Conservation (phyloP, 345 rosid genomes). For the Eucalyptus regnans region DNA sequence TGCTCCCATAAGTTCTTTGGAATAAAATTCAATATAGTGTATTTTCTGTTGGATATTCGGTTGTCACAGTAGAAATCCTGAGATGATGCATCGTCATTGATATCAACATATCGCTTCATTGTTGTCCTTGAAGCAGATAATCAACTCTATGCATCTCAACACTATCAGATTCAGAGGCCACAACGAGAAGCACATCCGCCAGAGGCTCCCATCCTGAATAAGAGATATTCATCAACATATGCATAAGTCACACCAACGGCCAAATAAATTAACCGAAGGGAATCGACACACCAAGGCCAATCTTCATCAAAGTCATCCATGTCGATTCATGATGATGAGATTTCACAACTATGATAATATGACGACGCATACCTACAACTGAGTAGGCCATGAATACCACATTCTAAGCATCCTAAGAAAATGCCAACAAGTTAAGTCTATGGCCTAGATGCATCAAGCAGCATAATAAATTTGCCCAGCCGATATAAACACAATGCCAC, state of each 20-base stretch:
- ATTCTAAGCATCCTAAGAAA: background rate
- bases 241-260: background rate
- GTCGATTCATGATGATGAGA: background rate
- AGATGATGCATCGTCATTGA: constrained; percentile 71
- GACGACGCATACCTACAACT: background rate
- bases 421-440: background rate
- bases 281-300: background rate
- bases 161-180: background rate
- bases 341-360: background rate
- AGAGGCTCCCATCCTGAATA: background rate
- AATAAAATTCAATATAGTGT: constrained; percentile 75
- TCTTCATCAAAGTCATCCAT: background rate
- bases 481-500: background rate
- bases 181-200: background rate
- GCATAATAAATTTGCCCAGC: background rate
- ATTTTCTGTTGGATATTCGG: constrained; percentile 83
- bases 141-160: background rate
- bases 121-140: constrained; percentile 8
- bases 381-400: background rate
- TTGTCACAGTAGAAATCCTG: constrained; percentile 70
- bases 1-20: constrained; percentile 94
- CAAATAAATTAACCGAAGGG: background rate
- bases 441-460: background rate
- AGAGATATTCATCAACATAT: background rate
- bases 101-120: constrained; percentile 92